Percentiles rank a stretch among this genome's conserved stretches.
phyloP scores from a whole-genome alignment of 495 filamentous ascomycete species.

The Neurospora intermedia region DNA sequence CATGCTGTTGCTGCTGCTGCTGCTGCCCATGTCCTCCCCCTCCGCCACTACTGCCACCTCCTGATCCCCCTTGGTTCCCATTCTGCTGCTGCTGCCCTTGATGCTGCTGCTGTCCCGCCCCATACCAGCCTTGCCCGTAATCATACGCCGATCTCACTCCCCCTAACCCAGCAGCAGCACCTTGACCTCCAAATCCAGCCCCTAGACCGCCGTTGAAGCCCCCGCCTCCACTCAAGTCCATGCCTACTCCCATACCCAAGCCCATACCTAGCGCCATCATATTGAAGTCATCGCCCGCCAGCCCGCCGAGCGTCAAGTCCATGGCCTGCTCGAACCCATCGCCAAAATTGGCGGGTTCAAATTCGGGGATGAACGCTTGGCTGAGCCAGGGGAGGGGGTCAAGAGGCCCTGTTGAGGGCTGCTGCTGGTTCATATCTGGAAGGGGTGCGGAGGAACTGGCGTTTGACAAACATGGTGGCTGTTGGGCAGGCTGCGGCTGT shows the following conservation, averaged over 20 bases:
- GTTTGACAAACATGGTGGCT: background rate
- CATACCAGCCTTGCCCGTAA: background rate
- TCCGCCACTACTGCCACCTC: background rate
- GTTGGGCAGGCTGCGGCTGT: background rate
- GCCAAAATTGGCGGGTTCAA: conserved; percentile 28
- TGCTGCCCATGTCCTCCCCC: background rate
- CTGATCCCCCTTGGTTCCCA: background rate
- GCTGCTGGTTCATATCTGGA: conserved; percentile 1
- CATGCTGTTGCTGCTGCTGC: too few relatives aligned
- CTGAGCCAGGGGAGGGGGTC: conserved; percentile 21
- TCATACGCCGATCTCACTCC: background rate
- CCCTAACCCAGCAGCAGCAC: background rate
- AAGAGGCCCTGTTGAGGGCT: background rate
- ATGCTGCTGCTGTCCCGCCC: background rate
- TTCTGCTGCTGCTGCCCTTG: background rate
- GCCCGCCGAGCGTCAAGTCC: conserved; percentile 37
- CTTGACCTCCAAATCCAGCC: background rate
- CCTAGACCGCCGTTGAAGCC: background rate
- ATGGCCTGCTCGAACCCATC: conserved; percentile 41
- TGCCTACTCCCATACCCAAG: conserved; percentile 17
- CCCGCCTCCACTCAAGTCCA: background rate
- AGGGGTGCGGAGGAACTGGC: background rate
- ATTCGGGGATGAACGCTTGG: conserved; percentile 21
- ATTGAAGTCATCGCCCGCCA: conserved; percentile 11
- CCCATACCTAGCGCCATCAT: conserved; percentile 7